phyloP scores from a whole-genome alignment of 208 protist genomes.

The Leishmania gerbilli region DNA sequence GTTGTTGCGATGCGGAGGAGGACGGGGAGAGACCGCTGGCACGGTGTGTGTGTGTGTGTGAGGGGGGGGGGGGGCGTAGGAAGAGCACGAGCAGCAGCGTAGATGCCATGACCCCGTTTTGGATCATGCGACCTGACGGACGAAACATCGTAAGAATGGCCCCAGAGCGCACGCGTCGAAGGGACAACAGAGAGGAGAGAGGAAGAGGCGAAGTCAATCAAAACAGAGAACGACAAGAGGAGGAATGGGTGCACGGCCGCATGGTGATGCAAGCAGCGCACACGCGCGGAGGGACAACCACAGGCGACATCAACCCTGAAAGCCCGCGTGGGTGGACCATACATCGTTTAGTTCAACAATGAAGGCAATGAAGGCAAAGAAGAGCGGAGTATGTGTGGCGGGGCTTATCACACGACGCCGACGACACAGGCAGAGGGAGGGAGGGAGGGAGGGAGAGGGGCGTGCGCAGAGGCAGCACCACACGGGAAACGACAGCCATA shows the following conservation, averaged over 20 bases:
- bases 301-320: no score
- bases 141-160: not conserved
- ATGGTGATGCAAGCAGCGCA: not conserved
- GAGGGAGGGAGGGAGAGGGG: not conserved
- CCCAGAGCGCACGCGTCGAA: not conserved
- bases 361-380: not conserved
- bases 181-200: not conserved
- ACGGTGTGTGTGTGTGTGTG: not conserved
- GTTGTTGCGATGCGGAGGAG: not conserved
- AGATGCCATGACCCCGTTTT: not conserved
- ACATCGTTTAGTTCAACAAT: no score
- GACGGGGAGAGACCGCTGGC: not conserved
- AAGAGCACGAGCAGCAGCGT: not conserved
- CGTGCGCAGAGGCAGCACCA: not conserved
- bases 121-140: not conserved
- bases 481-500: not conserved
- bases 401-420: not conserved
- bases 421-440: not conserved
- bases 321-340: no score
- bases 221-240: not conserved
- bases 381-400: not conserved
- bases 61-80: not conserved
- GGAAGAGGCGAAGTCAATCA: not conserved
- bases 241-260: not conserved
- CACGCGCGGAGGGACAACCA: not conserved